A percentile compares a stretch with the other conserved stretches of the same genome.
Evolutionary conservation across 2,329 filamentous ascomycete genomes (phyloP).

Genomic region (Verticillium nonalfalfae): DNA sequence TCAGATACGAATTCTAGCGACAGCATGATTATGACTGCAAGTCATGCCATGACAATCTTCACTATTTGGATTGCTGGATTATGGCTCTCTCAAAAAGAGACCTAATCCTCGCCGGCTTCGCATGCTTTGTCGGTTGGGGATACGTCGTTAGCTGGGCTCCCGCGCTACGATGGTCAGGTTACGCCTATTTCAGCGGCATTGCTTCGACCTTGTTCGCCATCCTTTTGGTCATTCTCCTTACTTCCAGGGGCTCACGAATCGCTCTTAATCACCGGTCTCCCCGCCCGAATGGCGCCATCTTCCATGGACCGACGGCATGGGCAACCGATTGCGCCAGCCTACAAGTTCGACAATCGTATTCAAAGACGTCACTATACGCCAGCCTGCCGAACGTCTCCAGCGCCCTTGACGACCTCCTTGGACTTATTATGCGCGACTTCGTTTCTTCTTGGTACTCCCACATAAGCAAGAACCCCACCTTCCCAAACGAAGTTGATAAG

Average conservation of each 20-base stretch:
- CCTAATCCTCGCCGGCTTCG: slow-evolving; percentile 60
- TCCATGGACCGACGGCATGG: slow-evolving; percentile 62
- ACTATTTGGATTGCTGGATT: slow-evolving; percentile 18
- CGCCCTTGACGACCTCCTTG: slow-evolving; percentile 72
- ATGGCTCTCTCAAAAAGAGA: slow-evolving; percentile 72
- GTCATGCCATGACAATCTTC: background rate
- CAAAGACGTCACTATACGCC: slow-evolving; percentile 63
- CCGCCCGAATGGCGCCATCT: slow-evolving; percentile 44
- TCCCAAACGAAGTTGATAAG: slow-evolving; percentile 81
- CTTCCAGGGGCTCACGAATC: slow-evolving; percentile 45
- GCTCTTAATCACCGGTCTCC: slow-evolving; percentile 30
- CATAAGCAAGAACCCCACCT: slow-evolving; percentile 75
- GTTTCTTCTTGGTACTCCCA: slow-evolving; percentile 81
- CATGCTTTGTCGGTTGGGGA: slow-evolving; percentile 80
- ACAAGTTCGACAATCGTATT: slow-evolving; percentile 60
- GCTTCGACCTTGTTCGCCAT: slow-evolving; percentile 48
- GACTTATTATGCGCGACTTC: slow-evolving; percentile 74
- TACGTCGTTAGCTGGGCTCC: slow-evolving; percentile 79
- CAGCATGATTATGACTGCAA: background rate
- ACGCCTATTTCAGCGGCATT: slow-evolving; percentile 72
- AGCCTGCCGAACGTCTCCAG: slow-evolving; percentile 72
- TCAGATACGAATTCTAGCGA: background rate
- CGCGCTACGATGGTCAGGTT: slow-evolving; percentile 73
- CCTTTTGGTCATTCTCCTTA: slow-evolving; percentile 54
- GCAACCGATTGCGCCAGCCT: slow-evolving; percentile 61